Evolutionary conservation across 345 rosid species (phyloP), one percentile per base, ranked within the genome.

Genomic region (Psidium friedrichsthalianum): DNA sequence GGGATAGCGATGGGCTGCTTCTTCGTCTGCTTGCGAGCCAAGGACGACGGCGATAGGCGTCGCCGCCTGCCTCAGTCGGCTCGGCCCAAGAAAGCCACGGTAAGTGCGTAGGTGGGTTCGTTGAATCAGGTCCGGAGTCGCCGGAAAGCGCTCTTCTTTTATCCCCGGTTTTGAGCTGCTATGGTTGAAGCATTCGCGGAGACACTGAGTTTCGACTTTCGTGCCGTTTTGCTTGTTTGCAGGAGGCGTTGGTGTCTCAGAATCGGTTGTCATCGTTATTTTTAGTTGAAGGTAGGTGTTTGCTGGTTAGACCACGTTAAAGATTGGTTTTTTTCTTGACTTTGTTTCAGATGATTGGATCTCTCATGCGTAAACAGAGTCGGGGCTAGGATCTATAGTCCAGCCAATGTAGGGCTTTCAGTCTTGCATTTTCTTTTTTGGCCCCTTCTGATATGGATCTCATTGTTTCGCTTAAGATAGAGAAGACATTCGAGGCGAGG

Each of bases 1-100:
- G 89, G 90, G 20, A 24, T 61, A 24, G 92, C 92, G 86, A 96
- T 97, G 99, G 94, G 96, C 56, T 95, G 99, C 85, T 93, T 97
- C 88, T 87, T 96, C 51, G 89, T 88, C 16, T 96, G 99, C 89
- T 93, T 96, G 86, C 98, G 98, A 29, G 49, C 86, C 85, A 90
- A 89, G 84, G 92, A 90, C 85, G 91, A 89, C 76, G 44, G 13
- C 56, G 90, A 87, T n/a, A 52, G 90, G 11, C 76, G 87, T 53
- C 83, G 86, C 51, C 93, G 86, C 87, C 82, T 74, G 87, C 85
- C 87, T 52, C 83, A 86, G 89, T 82, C 47, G 14, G 80, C 24
- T 40, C 47, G 80, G 18, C 82, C 89, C 78, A 56, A 49, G 56
- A 86, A 89, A 29, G 86, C 90, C 64, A 61, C 90, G 32, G 96